Evolutionary conservation across 345 rosid species (phyloP), one percentile per base, ranked within the genome.

Genomic region (Citrus trifoliata): DNA sequence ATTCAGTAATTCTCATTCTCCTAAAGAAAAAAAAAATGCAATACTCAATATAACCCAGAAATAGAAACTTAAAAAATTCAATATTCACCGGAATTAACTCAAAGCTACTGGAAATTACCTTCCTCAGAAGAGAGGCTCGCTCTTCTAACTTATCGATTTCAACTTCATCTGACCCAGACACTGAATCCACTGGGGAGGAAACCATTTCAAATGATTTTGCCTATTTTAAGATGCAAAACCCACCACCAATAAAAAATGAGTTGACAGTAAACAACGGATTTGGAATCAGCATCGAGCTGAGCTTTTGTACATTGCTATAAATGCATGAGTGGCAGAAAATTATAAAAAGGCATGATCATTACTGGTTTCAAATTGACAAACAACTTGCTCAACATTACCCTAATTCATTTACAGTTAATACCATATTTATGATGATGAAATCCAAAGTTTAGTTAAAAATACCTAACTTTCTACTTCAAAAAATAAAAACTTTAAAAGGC

Each of bases 131-230:
- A n/a, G 84, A 86, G 66, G 95, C 93, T 80, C 74, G 89, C 76
- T 90, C 97, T 85, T 94, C 97, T 76, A 97, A 80, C 80, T 85
- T 87, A 77, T 88, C 88, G 5, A 93, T 83, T 74, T 93, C 98
- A 2, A 84, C 90, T 81, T 90, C 87, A 82, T 88, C 90, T 7
- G 79, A 88, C 25, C 88, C 82, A 4, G 92, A 74, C 58, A 61
- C 74, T 60, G 81, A 76, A 86, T 80, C 84, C 53, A 82, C 77
- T 2, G 76, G 80, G 0, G 78, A 42, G 2, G 86, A 82, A 73
- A 81, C 84, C 6, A 78, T 77, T 76, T 93, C 92, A 81, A 82
- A 89, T 73, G 89, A 48, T 79, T 88, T 93, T 59, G 90, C 91
- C 99, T 93, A 70, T 71, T 63, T 38, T 58, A 75, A 48, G 37